phyloP scores from a whole-genome alignment of 176 grass and related monocot species.

The Raddia guianensis region DNA sequence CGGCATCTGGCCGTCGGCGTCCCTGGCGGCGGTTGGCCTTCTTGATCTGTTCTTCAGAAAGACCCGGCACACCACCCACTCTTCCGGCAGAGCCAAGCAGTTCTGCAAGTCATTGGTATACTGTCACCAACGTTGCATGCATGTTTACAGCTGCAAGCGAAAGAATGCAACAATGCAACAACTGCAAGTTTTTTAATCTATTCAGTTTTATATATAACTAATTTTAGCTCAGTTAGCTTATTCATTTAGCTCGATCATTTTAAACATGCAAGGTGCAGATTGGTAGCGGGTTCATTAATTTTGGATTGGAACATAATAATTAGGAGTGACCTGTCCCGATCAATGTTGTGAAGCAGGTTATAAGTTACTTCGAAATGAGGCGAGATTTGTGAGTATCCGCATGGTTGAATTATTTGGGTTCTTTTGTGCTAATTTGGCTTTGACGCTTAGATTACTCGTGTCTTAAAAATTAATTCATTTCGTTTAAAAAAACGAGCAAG shows the following conservation, averaged over 20 bases:
- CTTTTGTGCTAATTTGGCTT: neutral
- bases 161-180: neutral
- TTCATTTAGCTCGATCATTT: too few relatives aligned
- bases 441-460: neutral
- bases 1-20: neutral
- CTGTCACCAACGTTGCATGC: neutral
- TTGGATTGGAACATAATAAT: neutral
- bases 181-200: neutral
- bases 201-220: too few relatives aligned
- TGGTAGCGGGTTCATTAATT: neutral
- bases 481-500: too few relatives aligned
- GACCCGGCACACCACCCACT: constrained; percentile 79
- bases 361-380: constrained; percentile 31
- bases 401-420: neutral
- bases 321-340: constrained; percentile 14
- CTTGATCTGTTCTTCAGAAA: constrained; percentile 50
- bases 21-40: neutral
- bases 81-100: constrained; percentile 20
- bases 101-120: constrained; percentile 19
- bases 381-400: constrained; percentile 14
- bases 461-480: too few relatives aligned
- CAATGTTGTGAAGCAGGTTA: constrained; percentile 7
- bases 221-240: too few relatives aligned
- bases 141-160: neutral
- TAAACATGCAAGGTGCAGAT: neutral